phyloP scores from a whole-genome alignment of 495 filamentous ascomycete species.

The Penicillium maclennaniae region DNA sequence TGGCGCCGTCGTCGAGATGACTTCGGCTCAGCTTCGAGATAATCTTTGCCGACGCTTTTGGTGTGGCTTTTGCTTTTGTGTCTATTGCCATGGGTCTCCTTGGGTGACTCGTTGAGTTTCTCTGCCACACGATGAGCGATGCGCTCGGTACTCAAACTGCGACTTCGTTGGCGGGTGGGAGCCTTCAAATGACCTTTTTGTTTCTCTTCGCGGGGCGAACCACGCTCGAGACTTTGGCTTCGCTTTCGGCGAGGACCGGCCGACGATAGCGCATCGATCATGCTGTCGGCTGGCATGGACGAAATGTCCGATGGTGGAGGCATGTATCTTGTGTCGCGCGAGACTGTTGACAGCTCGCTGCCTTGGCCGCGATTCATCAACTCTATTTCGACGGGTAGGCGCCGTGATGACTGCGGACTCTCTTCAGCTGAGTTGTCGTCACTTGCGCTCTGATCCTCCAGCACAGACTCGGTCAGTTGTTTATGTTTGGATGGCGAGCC shows the following conservation, averaged over 20 bases:
- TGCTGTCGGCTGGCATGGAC: conserved; percentile 84
- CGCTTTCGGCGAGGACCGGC: conserved; percentile 48
- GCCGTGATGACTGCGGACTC: conserved; percentile 62
- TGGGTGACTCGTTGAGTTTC: conserved; percentile 53
- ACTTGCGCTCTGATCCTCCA: conserved; percentile 54
- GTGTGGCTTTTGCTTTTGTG: conserved; percentile 56
- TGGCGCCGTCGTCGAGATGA: conserved; percentile 61
- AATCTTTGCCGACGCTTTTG: conserved; percentile 51
- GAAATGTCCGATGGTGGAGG: conserved; percentile 76
- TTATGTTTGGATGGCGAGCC: conserved; percentile 52
- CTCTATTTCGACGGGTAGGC: conserved; percentile 79
- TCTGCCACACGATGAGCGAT: conserved; percentile 68
- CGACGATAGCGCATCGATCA: conserved; percentile 64
- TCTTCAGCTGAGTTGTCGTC: conserved; percentile 74
- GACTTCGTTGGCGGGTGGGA: conserved; percentile 59
- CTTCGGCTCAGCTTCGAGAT: conserved; percentile 51
- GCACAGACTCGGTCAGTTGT: conserved; percentile 37
- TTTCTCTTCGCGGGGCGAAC: conserved; percentile 39
- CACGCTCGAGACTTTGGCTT: conserved; percentile 56
- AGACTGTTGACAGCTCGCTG: conserved; percentile 58
- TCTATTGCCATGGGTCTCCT: conserved; percentile 46
- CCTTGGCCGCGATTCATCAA: conserved; percentile 56
- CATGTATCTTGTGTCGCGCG: conserved; percentile 58
- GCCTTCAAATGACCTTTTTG: conserved; percentile 63
- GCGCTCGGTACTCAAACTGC: conserved; percentile 71